These are phyloP conservation scores for Pouteria campechiana DNA, from an alignment of 179 eudicot species.

Conservation along the genomic window DNA sequence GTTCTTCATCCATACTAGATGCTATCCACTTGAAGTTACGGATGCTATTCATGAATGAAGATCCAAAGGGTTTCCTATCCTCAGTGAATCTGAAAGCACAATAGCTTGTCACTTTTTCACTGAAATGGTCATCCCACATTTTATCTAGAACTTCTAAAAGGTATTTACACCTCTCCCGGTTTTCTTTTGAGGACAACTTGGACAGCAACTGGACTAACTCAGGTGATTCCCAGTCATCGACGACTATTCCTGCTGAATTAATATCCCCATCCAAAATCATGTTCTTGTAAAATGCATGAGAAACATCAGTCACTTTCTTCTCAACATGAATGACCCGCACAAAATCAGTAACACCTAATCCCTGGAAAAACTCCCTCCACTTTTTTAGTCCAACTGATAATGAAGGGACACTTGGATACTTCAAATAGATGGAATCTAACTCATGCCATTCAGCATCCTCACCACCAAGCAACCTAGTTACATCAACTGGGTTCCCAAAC, in stretches of 20 bases:
- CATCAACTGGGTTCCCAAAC: slow-evolving; percentile 58
- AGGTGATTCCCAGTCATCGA: slow-evolving; percentile 81
- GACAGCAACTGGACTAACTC: slow-evolving; percentile 54
- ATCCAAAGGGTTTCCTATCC: slow-evolving; percentile 29
- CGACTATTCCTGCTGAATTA: slow-evolving; percentile 26
- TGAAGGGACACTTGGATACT: slow-evolving; percentile 46
- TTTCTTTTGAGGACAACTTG: slow-evolving; percentile 33
- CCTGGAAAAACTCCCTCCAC: slow-evolving; percentile 76
- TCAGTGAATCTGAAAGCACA: slow-evolving; percentile 22
- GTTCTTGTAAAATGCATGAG: slow-evolving; percentile 21
- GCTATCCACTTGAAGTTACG: slow-evolving; percentile 50
- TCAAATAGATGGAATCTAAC: slow-evolving; percentile 50
- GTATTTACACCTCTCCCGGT: slow-evolving; percentile 33
- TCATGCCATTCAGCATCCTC: slow-evolving; percentile 66
- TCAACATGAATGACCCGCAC: slow-evolving; percentile 48
- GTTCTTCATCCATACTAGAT: slow-evolving; percentile 48
- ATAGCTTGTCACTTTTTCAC: slow-evolving; percentile 45
- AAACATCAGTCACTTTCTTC: slow-evolving; percentile 39
- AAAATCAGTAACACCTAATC: slow-evolving; percentile 76
- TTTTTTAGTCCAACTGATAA: slow-evolving; percentile 37
- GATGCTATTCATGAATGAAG: slow-evolving; percentile 49
- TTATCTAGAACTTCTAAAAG: slow-evolving; percentile 73
- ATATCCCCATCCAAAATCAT: slow-evolving; percentile 21
- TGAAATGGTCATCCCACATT: slow-evolving; percentile 65
- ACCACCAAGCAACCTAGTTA: slow-evolving; percentile 38